Conservation (phyloP, 163 green algal genomes). For the Coccomyxa subellipsoidea region DNA sequence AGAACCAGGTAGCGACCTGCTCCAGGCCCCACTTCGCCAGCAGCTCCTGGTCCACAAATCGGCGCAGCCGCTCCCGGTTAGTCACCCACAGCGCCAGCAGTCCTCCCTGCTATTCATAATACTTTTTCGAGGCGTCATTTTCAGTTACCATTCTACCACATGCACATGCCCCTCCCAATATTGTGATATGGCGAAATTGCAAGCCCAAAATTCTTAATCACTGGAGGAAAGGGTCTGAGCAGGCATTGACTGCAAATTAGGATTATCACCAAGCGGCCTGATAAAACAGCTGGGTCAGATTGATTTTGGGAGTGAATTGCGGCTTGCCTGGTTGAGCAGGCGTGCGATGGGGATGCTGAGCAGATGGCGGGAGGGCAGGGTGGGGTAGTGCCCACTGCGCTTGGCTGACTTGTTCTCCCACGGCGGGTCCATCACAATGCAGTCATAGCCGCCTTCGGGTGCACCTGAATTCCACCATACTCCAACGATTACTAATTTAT, state of each 20-base stretch:
- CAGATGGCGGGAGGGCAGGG: conserved; percentile 60
- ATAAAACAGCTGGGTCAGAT: too few relatives aligned
- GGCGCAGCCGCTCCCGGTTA: conserved; percentile 63
- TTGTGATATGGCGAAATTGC: too few relatives aligned
- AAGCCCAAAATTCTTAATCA: too few relatives aligned
- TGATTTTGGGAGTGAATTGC: too few relatives aligned
- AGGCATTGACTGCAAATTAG: neutral
- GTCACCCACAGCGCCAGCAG: conserved; percentile 75
- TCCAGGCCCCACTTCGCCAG: conserved; percentile 61
- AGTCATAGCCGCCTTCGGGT: neutral
- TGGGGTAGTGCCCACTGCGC: conserved; percentile 50
- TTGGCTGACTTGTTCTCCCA: conserved; percentile 71
- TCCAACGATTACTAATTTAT: too few relatives aligned
- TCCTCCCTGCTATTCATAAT: conserved; percentile 25
- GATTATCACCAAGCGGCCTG: too few relatives aligned
- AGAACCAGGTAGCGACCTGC: conserved; percentile 65
- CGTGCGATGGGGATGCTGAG: conserved; percentile 56
- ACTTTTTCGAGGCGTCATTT: too few relatives aligned
- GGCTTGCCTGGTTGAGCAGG: conserved; percentile 36
- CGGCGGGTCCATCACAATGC: conserved; percentile 55
- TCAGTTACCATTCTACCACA: too few relatives aligned
- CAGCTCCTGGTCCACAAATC: conserved; percentile 66
- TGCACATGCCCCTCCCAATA: too few relatives aligned
- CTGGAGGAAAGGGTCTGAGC: neutral
- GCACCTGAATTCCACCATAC: neutral